Evolutionary conservation across 352 stramenopile genomes (phyloP).

Genomic region (Paralagenidium karlingii): DNA sequence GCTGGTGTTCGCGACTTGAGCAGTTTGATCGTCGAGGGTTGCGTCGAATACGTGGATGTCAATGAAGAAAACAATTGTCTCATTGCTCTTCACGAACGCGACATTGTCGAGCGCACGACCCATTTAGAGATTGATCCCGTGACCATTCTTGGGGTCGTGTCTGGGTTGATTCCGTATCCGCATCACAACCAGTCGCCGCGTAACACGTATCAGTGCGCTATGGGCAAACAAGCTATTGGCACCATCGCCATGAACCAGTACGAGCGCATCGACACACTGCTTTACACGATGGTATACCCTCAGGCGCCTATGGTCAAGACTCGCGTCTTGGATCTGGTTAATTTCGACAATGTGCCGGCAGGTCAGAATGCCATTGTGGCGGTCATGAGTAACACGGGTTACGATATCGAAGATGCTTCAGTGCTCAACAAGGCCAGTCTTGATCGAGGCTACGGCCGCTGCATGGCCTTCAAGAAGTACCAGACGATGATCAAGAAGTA

Average conservation of each 20-base stretch:
- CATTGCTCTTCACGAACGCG: slow-evolving; percentile 91
- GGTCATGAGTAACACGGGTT: slow-evolving; percentile 99
- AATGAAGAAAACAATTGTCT: slow-evolving; percentile 99
- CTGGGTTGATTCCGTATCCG: slow-evolving; percentile 97
- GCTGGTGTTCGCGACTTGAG: slow-evolving; percentile 62
- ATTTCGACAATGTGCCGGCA: slow-evolving; percentile 97
- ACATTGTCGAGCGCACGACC: slow-evolving; percentile 88
- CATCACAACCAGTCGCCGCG: slow-evolving; percentile 98
- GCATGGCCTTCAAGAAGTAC: slow-evolving; percentile 98
- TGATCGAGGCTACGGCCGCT: slow-evolving; percentile 97
- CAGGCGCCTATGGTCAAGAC: slow-evolving; percentile 99
- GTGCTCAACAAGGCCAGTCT: slow-evolving; percentile 97
- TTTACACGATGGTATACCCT: slow-evolving; percentile 99
- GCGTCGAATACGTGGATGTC: slow-evolving; percentile 99
- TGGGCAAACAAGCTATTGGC: slow-evolving; percentile 99
- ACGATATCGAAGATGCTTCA: slow-evolving; percentile 99
- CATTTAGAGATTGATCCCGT: slow-evolving; percentile 99
- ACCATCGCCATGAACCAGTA: slow-evolving; percentile 99
- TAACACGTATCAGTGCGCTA: slow-evolving; percentile 99
- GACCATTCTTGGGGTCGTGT: slow-evolving; percentile 97
- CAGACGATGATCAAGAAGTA: slow-evolving; percentile 96
- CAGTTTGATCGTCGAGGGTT: slow-evolving; percentile 86
- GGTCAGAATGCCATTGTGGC: slow-evolving; percentile 98
- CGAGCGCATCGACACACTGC: slow-evolving; percentile 96
- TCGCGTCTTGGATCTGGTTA: slow-evolving; percentile 94